Evolutionary conservation across 2,329 filamentous ascomycete species (phyloP), one percentile per base, ranked within the genome.

Genomic region (Calonectria naviculata): DNA sequence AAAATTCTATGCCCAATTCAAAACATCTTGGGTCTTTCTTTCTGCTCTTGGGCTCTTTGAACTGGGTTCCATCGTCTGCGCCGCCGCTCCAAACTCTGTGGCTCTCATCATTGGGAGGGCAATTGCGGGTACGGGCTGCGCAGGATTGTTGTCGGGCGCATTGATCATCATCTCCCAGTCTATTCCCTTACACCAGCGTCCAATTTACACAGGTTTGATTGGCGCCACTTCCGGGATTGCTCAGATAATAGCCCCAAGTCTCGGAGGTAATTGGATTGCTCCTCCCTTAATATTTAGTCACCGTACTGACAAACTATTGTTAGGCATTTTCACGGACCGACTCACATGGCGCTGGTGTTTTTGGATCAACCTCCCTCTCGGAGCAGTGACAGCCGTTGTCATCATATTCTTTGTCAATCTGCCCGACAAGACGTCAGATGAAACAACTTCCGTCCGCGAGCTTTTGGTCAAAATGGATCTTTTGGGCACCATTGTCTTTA

Each of bases 341-440:
- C 34, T 52, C 7, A 58, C 64, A 17, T 66, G 64, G 62, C 62
- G 62, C 15, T 65, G 62, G 62, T 65, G 62, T n/a, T 65, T 65
- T 47, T 65, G 62, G 62, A 66, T 66, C 29, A 66, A 66, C 28
- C 64, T 66, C 3, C 49, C 64, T 12, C 29, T 66, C 2, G 64
- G 64, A 2, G 64, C 49, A 5, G 49, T 66, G 4, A 66, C 64
- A 0, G 64, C 64, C 4, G 15, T 47, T 26, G 36, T 42, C n/a
- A 52, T 66, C 17, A 58, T 66, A 15, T 47, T 66, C 41, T 66
- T 44, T 38, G 52, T 60, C 26, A 36, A 47, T 26, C 26, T 66
- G 17, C 64, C 62, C 13, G 28, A 13, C 36, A 41, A 31, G 17
- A 54, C 10, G 28, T 4, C 4, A 3, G 28, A 10, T 10, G 34